Evolutionary conservation across 805 yeast genomes (phyloP).

Genomic region (Soucietia sequanensis): DNA sequence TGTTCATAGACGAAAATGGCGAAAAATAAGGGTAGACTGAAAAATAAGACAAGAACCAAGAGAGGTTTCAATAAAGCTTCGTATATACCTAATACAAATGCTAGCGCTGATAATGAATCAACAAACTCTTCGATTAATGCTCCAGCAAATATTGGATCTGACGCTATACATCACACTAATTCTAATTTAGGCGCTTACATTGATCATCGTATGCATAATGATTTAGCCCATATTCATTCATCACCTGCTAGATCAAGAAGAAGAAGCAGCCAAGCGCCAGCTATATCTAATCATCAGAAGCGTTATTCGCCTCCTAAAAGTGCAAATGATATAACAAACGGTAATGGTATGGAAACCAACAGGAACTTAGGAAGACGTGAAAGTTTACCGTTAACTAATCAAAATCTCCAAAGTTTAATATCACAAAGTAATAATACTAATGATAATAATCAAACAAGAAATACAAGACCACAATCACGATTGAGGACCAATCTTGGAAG

Average conservation of each 20-base stretch:
- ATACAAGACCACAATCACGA: constrained; percentile 3
- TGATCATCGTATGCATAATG: constrained; percentile 29
- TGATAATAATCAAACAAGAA: too few relatives aligned
- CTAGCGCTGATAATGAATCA: constrained; percentile 4
- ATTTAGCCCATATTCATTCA: constrained; percentile 25
- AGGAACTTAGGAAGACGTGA: constrained; percentile 2
- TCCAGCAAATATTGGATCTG: too few relatives aligned
- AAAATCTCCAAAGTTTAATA: constrained; percentile 31
- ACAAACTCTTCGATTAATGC: constrained; percentile 5
- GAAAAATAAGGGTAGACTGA: constrained; percentile 15
- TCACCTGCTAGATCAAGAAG: constrained; percentile 30
- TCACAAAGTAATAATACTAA: constrained; percentile 7
- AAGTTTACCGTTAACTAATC: constrained; percentile 35
- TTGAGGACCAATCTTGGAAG: too few relatives aligned
- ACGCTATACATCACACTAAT: too few relatives aligned
- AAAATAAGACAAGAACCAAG: not conserved
- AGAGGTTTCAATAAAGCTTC: constrained; percentile 1
- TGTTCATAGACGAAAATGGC: constrained; percentile 8
- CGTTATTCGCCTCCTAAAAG: not conserved
- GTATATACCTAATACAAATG: not conserved
- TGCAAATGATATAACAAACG: constrained; percentile 1
- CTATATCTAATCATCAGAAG: too few relatives aligned
- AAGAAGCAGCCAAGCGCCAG: constrained; percentile 12
- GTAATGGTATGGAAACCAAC: constrained; percentile 1
- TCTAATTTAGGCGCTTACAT: constrained; percentile 24